phyloP scores from a whole-genome alignment of 2,329 filamentous ascomycete genomes.

The Penicillium griseofulvum region DNA sequence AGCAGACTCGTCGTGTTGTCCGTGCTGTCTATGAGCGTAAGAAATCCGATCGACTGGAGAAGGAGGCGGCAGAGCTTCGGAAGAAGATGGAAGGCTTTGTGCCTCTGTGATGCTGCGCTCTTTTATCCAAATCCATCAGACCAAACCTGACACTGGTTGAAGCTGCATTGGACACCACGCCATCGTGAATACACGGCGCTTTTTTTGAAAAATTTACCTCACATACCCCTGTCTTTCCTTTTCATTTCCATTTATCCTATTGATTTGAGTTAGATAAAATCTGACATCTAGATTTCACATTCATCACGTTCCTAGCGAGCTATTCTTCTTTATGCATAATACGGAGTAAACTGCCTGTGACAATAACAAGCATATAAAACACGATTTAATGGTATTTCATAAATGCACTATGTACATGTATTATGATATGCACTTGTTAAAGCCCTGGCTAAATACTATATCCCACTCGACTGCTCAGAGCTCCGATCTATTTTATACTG shows the following conservation, averaged over 20 bases:
- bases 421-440: background rate
- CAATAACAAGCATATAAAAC: background rate
- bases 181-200: background rate
- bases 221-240: background rate
- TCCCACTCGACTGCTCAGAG: background rate
- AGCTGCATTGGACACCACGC: background rate
- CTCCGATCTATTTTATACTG: background rate
- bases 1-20: constrained; percentile 74
- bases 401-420: background rate
- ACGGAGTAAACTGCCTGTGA: background rate
- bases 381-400: background rate
- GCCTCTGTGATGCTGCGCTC: constrained; percentile 18
- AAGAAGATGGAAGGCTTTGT: constrained; percentile 33
- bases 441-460: background rate
- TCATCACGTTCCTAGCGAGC: background rate
- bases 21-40: constrained; percentile 91
- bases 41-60: constrained; percentile 54
- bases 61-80: constrained; percentile 28
- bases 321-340: background rate
- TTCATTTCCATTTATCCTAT: background rate
- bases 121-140: background rate
- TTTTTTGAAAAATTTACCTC: background rate
- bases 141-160: background rate
- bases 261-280: background rate
- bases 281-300: background rate